Percentiles rank a stretch among this genome's conserved stretches.
These are phyloP conservation scores for Malassezia caprae DNA, from an alignment of 1,284 basidiomycete genomes.

Conservation along the genomic window DNA sequence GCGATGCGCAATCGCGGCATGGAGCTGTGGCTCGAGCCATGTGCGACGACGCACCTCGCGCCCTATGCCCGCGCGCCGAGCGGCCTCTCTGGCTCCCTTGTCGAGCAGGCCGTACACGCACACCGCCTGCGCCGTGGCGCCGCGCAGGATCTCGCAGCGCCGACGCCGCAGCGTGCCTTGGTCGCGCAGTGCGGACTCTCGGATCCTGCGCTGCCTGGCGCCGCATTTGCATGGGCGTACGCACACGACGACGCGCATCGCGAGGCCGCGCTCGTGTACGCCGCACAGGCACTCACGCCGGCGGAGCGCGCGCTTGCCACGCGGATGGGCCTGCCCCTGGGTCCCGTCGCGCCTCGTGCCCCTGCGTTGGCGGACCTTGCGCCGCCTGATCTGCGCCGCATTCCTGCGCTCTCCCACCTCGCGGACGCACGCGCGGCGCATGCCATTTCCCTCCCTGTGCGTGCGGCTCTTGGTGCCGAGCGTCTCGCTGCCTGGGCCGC, in stretches of 20 bases:
- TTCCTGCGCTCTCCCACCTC: neutral
- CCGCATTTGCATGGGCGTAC: neutral
- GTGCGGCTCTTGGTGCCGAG: neutral
- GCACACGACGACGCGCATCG: neutral
- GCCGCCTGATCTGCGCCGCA: neutral
- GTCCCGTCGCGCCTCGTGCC: neutral
- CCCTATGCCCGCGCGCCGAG: conserved; percentile 2
- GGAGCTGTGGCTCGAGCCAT: conserved; percentile 56
- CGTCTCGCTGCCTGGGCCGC: neutral
- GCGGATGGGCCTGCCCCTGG: neutral
- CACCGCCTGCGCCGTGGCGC: conserved; percentile 8
- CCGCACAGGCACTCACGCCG: conserved; percentile 1
- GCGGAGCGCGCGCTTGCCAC: neutral
- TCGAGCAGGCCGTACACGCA: conserved; percentile 4
- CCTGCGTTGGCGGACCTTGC: neutral
- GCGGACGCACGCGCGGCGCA: neutral
- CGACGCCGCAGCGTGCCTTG: neutral
- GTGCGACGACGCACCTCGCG: neutral
- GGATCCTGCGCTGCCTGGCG: neutral
- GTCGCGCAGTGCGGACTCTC: neutral
- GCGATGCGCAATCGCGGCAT: conserved; percentile 97
- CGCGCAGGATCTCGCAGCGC: neutral
- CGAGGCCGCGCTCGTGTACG: neutral
- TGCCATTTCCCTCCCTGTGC: neutral
- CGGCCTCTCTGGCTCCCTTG: neutral